These are phyloP conservation scores for Xylaria bambusicola DNA, from an alignment of 495 filamentous ascomycete species.

Conservation along the genomic window DNA sequence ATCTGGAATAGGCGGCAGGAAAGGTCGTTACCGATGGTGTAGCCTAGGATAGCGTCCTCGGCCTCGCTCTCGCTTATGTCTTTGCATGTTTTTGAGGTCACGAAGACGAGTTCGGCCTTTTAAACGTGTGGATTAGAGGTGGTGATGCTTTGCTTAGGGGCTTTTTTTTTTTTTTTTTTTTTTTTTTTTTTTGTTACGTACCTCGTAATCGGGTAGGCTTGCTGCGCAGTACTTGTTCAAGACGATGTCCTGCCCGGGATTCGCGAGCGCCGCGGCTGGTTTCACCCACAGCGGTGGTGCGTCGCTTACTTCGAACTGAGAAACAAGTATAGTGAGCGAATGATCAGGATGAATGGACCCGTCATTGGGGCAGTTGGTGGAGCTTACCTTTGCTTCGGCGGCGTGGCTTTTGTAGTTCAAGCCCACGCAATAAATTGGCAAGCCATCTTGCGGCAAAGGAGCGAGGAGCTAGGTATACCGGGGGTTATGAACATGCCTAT, in stretches of 20 bases:
- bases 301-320: constrained; percentile 36
- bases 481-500: neutral
- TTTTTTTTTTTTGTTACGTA: constrained; percentile 4
- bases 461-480: constrained; percentile 23
- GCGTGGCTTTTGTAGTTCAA: constrained; percentile 49
- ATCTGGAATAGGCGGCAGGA: constrained; percentile 46
- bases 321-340: neutral
- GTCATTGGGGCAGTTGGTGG: neutral
- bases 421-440: constrained; percentile 43
- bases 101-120: constrained; percentile 40
- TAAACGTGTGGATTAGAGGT: neutral
- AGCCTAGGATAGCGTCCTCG: constrained; percentile 44
- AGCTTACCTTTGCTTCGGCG: constrained; percentile 38
- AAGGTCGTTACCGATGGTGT: constrained; percentile 51
- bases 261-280: constrained; percentile 38
- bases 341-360: neutral
- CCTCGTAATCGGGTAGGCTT: constrained; percentile 40
- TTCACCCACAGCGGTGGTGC: constrained; percentile 48
- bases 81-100: constrained; percentile 39
- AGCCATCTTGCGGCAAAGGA: constrained; percentile 22
- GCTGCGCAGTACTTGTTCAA: constrained; percentile 41
- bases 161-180: no score
- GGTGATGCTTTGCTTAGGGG: no score
- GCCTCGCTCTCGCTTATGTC: constrained; percentile 37
- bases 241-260: constrained; percentile 38